Evolutionary conservation across 2,329 filamentous ascomycete genomes (phyloP), one percentile per base, ranked within the genome.

Genomic region (Monilinia vaccinii-corymbosi): DNA sequence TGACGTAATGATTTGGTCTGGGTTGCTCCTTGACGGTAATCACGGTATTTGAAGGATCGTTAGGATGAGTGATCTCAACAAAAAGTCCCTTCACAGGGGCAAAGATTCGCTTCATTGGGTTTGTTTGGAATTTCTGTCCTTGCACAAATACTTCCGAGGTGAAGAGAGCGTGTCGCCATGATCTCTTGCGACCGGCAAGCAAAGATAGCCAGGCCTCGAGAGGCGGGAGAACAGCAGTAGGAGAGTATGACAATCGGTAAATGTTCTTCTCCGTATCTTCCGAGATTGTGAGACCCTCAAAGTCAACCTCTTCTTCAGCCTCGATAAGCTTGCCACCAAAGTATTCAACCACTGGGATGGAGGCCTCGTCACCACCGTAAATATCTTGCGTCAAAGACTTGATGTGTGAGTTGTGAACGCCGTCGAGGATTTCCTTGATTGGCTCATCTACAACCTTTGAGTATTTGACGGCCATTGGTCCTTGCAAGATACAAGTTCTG

Each of bases 41-140:
- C 58, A 86, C 81, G 3, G 92, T 97, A 77, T 89, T 92, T 62
- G 82, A 76, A 4, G 92, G 87, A 46, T 96, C 86, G 61, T 93
- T 87, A 25, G 93, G 91, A 71, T 93, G 77, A 25, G 81, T 74
- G 63, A 99, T 89, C 76, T 99, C 94, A 38, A 99, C 90, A 62
- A 91, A 87, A 74, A 97, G 84, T 50, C 94, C 94, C 38, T 86
- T 86, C 16, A 85, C 83, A 16, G 94, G 94, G 13, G 89, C 87
- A 66, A 97, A 93, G 62, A 99, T 91, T 60, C 93, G 86, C 72
- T 87, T 88, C 77, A 97, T 88, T 0, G 94, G 95, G 76, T 99
- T 99, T 61, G 91, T 96, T 78, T 97, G 91, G 78, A 96, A 97
- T 71, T 95, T 91, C 74, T 96, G 88, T 18, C 92, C 94, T 75